Conservation (phyloP, 208 protist species). For the Trypanosoma avium region DNA sequence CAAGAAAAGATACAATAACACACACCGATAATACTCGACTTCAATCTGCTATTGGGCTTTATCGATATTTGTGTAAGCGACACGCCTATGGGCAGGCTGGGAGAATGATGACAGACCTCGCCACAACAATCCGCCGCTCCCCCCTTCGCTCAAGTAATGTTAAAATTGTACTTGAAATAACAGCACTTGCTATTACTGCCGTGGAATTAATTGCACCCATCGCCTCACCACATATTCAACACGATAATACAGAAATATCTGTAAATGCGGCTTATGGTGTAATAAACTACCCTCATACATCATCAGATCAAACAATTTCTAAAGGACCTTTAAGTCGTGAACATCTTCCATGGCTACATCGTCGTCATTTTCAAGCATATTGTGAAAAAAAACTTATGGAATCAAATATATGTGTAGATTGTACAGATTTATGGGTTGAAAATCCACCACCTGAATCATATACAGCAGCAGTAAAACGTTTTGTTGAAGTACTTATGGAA, state of each 20-base stretch:
- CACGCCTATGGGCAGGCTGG: slow-evolving; percentile 79
- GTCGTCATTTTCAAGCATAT: slow-evolving; percentile 72
- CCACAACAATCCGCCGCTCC: slow-evolving; percentile 62
- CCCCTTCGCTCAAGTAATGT: slow-evolving; percentile 30
- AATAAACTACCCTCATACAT: slow-evolving; percentile 1
- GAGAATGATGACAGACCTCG: slow-evolving; percentile 68
- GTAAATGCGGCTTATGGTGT: slow-evolving; percentile 1
- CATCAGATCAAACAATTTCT: background rate
- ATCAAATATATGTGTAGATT: slow-evolving; percentile 63
- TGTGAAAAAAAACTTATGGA: slow-evolving; percentile 75
- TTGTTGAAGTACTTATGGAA: slow-evolving; percentile 67
- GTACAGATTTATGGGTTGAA: slow-evolving; percentile 74
- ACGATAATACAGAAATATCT: slow-evolving; percentile 1
- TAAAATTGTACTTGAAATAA: slow-evolving; percentile 57
- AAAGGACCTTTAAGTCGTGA: slow-evolving; percentile 42
- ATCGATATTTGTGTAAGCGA: slow-evolving; percentile 70
- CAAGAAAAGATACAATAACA: slow-evolving; percentile 45
- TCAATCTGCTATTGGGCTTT: slow-evolving; percentile 64
- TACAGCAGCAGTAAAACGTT: slow-evolving; percentile 39
- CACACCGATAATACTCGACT: slow-evolving; percentile 48
- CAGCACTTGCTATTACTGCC: slow-evolving; percentile 60
- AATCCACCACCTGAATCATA: slow-evolving; percentile 40
- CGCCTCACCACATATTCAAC: slow-evolving; percentile 22
- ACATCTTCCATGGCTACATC: slow-evolving; percentile 73
- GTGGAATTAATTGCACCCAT: slow-evolving; percentile 60